Evolutionary conservation across 1,284 basidiomycete species (phyloP).

Genomic region (Phylloporus sp.): DNA sequence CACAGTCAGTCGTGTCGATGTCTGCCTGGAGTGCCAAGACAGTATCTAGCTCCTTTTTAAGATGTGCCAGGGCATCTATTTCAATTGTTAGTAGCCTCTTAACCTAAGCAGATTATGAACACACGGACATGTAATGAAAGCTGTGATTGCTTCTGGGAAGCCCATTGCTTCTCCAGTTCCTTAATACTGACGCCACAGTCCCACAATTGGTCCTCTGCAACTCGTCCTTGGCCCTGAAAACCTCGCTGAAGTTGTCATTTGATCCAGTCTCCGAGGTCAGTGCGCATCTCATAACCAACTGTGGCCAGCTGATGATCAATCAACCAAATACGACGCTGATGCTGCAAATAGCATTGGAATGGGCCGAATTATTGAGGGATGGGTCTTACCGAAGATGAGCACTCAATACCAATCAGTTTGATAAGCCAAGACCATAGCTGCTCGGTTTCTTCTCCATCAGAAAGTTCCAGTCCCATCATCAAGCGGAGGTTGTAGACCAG

Average conservation of each 20-base stretch:
- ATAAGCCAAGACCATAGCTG: too few species aligned
- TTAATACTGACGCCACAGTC: not conserved
- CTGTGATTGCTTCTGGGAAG: not conserved
- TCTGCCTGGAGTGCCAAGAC: conserved; percentile 41
- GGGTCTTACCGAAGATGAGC: not conserved
- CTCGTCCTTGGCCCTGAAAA: not conserved
- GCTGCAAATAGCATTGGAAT: not conserved
- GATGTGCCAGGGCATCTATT: conserved; percentile 35
- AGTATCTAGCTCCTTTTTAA: conserved; percentile 44
- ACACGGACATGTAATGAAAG: not conserved
- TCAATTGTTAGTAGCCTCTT: not conserved
- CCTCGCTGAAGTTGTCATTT: not conserved
- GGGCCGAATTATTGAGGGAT: too few species aligned
- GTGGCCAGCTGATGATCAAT: not conserved
- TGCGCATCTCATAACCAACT: not conserved
- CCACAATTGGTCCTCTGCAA: not conserved
- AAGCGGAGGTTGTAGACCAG: too few species aligned
- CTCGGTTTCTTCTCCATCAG: too few species aligned
- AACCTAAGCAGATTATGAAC: not conserved
- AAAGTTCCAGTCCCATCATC: too few species aligned
- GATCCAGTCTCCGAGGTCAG: not conserved
- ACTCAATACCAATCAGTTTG: not conserved
- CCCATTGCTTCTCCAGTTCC: not conserved
- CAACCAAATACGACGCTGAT: not conserved
- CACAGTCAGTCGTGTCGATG: conserved; percentile 33